Percentiles rank a stretch among this genome's conserved stretches.
Evolutionary conservation across 768 basidiomycete species (phyloP).

Genomic region (Pholiota microspora): DNA sequence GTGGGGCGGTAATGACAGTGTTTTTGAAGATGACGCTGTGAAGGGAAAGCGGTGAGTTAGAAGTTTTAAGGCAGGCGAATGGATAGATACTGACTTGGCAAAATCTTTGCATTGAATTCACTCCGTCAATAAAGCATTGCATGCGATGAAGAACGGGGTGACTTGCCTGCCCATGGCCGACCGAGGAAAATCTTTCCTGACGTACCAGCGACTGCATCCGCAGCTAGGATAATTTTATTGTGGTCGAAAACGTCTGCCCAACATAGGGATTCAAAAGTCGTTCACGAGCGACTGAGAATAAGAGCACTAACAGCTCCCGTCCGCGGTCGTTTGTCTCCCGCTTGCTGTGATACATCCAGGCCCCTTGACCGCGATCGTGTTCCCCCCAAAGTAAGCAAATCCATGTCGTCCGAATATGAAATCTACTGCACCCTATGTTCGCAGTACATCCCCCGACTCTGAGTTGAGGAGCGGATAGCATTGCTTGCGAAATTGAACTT

Average conservation of each 20-base stretch:
- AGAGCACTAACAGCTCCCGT: conserved; percentile 35
- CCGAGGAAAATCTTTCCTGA: conserved; percentile 37
- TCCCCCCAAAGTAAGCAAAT: conserved; percentile 45
- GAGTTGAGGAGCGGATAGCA: too few relatives aligned
- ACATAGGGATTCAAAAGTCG: too few relatives aligned
- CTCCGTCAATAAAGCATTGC: not conserved
- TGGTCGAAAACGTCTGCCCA: conserved; percentile 34
- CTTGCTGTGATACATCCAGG: conserved; percentile 46
- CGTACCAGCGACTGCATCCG: conserved; percentile 32
- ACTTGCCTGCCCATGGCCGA: conserved; percentile 42
- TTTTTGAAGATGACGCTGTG: conserved; percentile 44
- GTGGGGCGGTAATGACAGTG: conserved; percentile 35
- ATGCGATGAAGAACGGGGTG: not conserved
- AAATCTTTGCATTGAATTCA: conserved; percentile 1
- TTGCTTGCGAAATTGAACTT: too few relatives aligned
- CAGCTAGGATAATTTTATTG: conserved; percentile 34
- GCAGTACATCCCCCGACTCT: not conserved
- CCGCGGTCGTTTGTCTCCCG: conserved; percentile 39
- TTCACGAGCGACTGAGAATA: not conserved
- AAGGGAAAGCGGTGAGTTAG: not conserved
- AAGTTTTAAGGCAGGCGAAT: too few relatives aligned
- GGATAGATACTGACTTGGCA: conserved; percentile 1
- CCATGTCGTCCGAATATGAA: conserved; percentile 45
- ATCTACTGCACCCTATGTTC: conserved; percentile 37
- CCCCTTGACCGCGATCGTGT: conserved; percentile 41